Evolutionary conservation across 1,139 yeast species (phyloP).

Genomic region (Casaregolazyma lundiana): DNA sequence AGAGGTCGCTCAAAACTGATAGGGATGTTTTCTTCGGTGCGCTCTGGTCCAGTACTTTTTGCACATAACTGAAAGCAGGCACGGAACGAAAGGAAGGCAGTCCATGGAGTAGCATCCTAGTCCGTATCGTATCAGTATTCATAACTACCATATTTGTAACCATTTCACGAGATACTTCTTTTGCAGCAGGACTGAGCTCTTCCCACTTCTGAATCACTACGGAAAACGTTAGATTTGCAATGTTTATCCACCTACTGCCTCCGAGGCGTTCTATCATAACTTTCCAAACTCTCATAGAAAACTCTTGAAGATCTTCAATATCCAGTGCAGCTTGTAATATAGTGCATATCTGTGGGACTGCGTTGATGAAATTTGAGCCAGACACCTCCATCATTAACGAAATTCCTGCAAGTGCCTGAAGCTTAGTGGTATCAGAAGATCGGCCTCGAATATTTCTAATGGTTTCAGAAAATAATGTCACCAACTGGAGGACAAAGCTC

Average conservation of each 20-base stretch:
- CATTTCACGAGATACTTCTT: constrained; percentile 20
- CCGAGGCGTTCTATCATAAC: constrained; percentile 41
- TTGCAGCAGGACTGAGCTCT: constrained; percentile 27
- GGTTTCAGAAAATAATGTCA: constrained; percentile 73
- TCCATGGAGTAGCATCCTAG: constrained; percentile 23
- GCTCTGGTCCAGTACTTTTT: constrained; percentile 5
- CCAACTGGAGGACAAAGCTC: constrained; percentile 58
- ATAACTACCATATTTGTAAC: constrained; percentile 19
- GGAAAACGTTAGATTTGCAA: constrained; percentile 54
- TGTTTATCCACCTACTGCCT: constrained; percentile 48
- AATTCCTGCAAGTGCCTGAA: constrained; percentile 69
- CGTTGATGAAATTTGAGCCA: constrained; percentile 60
- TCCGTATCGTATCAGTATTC: constrained; percentile 13
- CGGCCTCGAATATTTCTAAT: constrained; percentile 70
- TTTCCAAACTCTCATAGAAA: constrained; percentile 67
- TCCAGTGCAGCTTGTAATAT: constrained; percentile 80
- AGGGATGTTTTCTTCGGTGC: constrained; percentile 12
- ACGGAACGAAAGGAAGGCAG: constrained; percentile 26
- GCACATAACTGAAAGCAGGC: constrained; percentile 4
- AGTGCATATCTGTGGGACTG: constrained; percentile 83
- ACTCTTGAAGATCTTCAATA: constrained; percentile 52
- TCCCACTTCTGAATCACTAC: constrained; percentile 62
- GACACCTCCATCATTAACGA: constrained; percentile 62
- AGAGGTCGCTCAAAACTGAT: constrained; percentile 14
- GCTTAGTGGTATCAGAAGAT: constrained; percentile 67